Base-by-base conservation (phyloP, 1,284 basidiomycete genomes). In the Coniophora puteana region DNA sequence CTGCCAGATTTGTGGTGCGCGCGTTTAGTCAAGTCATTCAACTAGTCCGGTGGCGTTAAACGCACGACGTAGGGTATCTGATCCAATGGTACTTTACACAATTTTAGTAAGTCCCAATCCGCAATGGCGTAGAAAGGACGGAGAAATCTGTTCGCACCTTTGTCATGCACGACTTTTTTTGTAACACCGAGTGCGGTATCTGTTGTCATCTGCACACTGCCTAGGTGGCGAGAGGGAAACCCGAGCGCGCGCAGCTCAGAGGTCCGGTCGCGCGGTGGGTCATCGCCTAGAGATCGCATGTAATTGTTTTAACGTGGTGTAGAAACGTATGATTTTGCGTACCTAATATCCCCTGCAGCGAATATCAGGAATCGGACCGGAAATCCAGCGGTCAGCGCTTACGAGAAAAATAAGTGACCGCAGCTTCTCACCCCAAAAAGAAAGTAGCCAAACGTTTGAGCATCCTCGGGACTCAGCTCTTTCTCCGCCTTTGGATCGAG, bases 151-250 rank as follows among this genome's bases (percentile, higher is more conserved):
- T n/a, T 22, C 73, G 52, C 48, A 84, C 84, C 66, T 57, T 80
- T 75, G 58, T 96, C 91, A 47, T 88, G 70, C 0, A 94, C 85
- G 12, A 96, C 87, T 3, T 79, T 64, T 60, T 95, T 97, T 0
- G 92, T 93, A 5, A 98, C 94, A 7, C 89, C 92, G 0, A 98
- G 71, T 0, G 95, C 95, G 1, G 95, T 98, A 61, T 99, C 95
- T 0, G 95, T 99, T 20, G 95, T 98, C 95, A 99, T 99, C 63
- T 99, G 96, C 1, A 93, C 71, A 1, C 78, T 69, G 0, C 90
- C 91, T 4, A 96, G 71, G 61, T 89, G 89, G 20, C 93, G 76
- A 4, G 75, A 78, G 0, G 91, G 89, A 59, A 96, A 98, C 0
- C 93, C 93, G 13, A 93, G 67, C 12, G 74, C 74, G 21, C 96